Evolutionary conservation across 345 rosid species (phyloP), one percentile per base, ranked within the genome.

Genomic region (Luvunga scandens): DNA sequence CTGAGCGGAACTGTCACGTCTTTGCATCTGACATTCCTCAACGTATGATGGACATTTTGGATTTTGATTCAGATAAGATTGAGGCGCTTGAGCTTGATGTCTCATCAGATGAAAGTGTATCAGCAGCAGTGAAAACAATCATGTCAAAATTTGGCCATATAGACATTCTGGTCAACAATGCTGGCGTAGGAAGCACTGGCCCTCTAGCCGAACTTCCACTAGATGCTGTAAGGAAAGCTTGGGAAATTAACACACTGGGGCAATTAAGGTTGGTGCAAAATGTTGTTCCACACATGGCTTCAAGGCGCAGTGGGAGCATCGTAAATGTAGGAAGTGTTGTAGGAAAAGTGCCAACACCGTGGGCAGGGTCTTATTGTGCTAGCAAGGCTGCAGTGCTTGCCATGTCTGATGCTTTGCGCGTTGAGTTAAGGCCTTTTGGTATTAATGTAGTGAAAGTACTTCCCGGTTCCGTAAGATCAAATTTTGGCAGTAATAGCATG

Each of bases 301-400:
- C 80, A 12, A 75, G 82, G 50, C 72, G 88, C 2, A 76, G 78
- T 10, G 95, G 95, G 48, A 74, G 75, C 18, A 86, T 89, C 73
- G 92, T 88, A 34, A 89, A 91, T 59, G 68, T 88, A 42, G 93
- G 90, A 42, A 91, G 90, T 42, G 90, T 91, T 7, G 92, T 83
- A 2, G 93, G 93, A 57, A 80, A 24, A 33, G 91, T 82, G 5
- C 83, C 93, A 16, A 87, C 91, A 1, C 95, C 95, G 36, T 88
- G 91, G 91, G 90, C 88, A 18, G 93, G 95, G 50, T 88, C 95
- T 0, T 89, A 91, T 61, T 87, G 93, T 50, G 82, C 90, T 27
- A 88, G 90, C 82, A 87, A 91, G 78, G 93, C 95, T 4, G 86
- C 88, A 0, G 88, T 84, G n/a, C 92, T 87, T 45, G 90, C 92